Evolutionary conservation across 768 basidiomycete species (phyloP), one percentile per base, ranked within the genome.

Genomic region (Leccinum boreale): DNA sequence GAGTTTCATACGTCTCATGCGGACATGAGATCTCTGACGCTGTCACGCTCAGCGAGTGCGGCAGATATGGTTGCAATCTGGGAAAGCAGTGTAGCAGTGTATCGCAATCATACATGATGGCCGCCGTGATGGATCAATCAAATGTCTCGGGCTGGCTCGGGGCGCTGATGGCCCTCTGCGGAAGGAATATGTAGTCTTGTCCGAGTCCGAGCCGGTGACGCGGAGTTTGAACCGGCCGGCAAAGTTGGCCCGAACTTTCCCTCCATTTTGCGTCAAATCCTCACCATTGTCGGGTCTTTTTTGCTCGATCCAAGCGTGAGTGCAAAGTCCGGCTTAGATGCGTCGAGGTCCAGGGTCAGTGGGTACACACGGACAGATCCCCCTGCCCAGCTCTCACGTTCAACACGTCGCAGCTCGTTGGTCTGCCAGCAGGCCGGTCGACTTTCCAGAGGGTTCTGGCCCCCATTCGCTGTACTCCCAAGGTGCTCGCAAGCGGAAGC

Each of bases 1-100:
- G 24, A 21, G 35, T 44, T 53, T 59, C 7, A 56, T 56, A 42
- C 23, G 9, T 52, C 14, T 61, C 42, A 35, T 59, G 48, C n/a
- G 28, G 24, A 48, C n/a, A 42, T 48, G 23, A 15, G 47, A 48
- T 48, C 24, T 48, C 47, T 17, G 26, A 48, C 21, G 45, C 14
- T 23, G 45, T 46, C 45, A 23, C 5, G 23, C 12, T 23, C 44
- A 12, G 44, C 10, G 42, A 19, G 42, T 11, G 44, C 21, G 44
- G 42, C 19, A 45, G 23, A 46, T 23, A 28, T 48, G 48, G 48
- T 49, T 28, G 17, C 49, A 11, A 49, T 28, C 26, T 29, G 9
- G 5, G 24, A 10, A n/a, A 29, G 26, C 28, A 10, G 39, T 12
- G 49, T 29, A 50, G 28, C 49, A n/a, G 49, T 50, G 29, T 19